Conservation (phyloP, 208 protist species). For the Acanthamoeba sp. region DNA sequence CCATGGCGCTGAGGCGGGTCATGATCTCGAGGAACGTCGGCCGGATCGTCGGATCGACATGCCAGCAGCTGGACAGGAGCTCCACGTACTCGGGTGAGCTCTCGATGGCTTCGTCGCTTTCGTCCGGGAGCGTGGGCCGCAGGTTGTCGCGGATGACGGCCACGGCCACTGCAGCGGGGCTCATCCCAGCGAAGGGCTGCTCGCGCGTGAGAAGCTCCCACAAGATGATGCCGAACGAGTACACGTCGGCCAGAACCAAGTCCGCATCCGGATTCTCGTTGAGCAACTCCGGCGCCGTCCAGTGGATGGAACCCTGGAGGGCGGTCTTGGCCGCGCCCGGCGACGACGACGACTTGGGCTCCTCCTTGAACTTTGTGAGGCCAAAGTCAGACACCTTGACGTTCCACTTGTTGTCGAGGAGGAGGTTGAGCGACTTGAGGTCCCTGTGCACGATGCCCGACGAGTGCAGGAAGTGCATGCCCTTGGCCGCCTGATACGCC, state of each 20-base stretch:
- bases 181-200: conserved; percentile 21
- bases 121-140: not conserved
- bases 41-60: conserved; percentile 18
- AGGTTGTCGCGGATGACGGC: conserved; percentile 29
- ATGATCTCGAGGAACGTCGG: conserved; percentile 70
- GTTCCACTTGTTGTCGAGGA: conserved; percentile 33
- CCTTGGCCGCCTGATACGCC: conserved; percentile 37
- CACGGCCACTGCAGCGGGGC: conserved; percentile 50
- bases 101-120: not conserved
- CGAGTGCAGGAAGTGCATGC: conserved; percentile 51
- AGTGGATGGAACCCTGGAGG: not conserved
- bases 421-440: conserved; percentile 20
- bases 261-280: not conserved
- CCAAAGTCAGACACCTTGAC: conserved; percentile 66
- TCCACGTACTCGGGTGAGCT: not conserved
- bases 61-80: conserved; percentile 16
- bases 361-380: conserved; percentile 1
- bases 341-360: not conserved
- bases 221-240: conserved; percentile 61
- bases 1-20: conserved; percentile 14
- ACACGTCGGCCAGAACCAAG: not conserved
- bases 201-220: conserved; percentile 43
- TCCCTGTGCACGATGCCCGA: conserved; percentile 9
- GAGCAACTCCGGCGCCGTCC: conserved; percentile 64
- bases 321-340: not conserved